Evolutionary conservation across 148 eudicot species (phyloP).

Genomic region (Rhododendron griersonianum): DNA sequence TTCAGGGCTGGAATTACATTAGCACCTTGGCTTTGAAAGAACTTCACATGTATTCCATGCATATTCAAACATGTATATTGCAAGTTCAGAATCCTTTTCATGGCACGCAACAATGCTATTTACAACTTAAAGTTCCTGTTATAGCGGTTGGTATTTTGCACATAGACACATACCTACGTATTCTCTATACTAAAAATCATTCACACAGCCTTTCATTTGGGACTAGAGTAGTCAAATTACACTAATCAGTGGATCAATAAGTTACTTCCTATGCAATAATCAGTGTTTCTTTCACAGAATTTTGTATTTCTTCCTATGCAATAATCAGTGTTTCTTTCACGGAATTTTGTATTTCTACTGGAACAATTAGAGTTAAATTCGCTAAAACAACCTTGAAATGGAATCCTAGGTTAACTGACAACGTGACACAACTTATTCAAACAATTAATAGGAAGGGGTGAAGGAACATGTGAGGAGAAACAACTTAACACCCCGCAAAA

Average conservation of each 20-base stretch:
- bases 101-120: neutral
- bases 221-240: neutral
- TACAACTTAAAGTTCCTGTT: neutral
- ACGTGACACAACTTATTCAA: neutral
- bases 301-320: neutral
- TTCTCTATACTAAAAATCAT: neutral
- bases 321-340: neutral
- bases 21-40: neutral
- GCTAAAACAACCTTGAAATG: neutral
- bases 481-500: neutral
- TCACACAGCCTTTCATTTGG: neutral
- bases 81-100: neutral
- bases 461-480: neutral
- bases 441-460: neutral
- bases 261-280: neutral
- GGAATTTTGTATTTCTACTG: neutral
- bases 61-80: neutral
- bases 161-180: neutral
- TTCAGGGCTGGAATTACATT: neutral
- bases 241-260: neutral
- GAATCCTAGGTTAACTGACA: neutral
- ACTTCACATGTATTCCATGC: neutral
- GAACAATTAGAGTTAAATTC: neutral
- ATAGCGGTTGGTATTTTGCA: neutral
- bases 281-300: neutral